phyloP scores from a whole-genome alignment of 352 stramenopile species.

The Phytophthora macrochlamydospora region DNA sequence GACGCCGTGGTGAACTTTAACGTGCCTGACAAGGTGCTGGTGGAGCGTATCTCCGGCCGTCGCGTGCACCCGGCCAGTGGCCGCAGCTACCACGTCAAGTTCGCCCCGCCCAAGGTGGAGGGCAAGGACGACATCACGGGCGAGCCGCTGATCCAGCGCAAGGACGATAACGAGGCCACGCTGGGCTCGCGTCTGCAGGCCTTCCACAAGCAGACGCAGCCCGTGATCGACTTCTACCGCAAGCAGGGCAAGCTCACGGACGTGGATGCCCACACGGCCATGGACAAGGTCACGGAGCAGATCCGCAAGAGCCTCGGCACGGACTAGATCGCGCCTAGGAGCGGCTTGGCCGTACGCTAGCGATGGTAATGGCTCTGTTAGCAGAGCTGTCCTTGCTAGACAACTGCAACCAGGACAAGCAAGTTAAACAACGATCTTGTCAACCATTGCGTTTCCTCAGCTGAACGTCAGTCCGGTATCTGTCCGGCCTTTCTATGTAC shows the following conservation, averaged over 20 bases:
- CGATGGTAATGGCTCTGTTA: too few species aligned
- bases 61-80: conserved; percentile 96
- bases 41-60: conserved; percentile 96
- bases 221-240: conserved; percentile 94
- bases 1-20: conserved; percentile 96
- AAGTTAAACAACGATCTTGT: conserved; percentile 3
- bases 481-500: background rate
- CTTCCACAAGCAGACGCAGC: conserved; percentile 98
- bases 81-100: conserved; percentile 98
- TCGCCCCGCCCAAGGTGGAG: conserved; percentile 93
- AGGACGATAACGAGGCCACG: conserved; percentile 96
- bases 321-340: conserved; percentile 51
- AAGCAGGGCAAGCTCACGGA: conserved; percentile 84
- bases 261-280: conserved; percentile 92
- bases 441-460: conserved; percentile 9
- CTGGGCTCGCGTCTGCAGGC: conserved; percentile 91
- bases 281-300: conserved; percentile 82
- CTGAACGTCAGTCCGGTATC: conserved; percentile 6
- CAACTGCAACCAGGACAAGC: background rate
- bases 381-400: too few species aligned
- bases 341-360: too few species aligned
- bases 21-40: conserved; percentile 94
- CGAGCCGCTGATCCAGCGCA: conserved; percentile 96
- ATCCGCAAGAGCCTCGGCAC: conserved; percentile 76
- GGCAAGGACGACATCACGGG: conserved; percentile 94